Conservation (phyloP, 768 basidiomycete genomes). For the Tylopilus felleus region DNA sequence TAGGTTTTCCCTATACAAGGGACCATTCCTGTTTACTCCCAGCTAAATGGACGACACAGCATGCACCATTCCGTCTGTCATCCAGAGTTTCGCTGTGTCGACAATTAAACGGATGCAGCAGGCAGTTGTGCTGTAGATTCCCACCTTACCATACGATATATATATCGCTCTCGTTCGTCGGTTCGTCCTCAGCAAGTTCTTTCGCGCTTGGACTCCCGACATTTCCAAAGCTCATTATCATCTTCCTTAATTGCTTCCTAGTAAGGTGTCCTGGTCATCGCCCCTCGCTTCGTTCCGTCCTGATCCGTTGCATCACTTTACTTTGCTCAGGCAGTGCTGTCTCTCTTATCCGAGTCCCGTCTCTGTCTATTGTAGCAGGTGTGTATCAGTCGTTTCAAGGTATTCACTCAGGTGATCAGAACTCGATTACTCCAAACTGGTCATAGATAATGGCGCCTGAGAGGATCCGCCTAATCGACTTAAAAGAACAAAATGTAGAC, state of each 20-base stretch:
- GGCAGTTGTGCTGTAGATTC: too few relatives aligned
- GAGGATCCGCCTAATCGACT: slow-evolving; percentile 1
- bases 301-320: not conserved
- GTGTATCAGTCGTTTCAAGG: not conserved
- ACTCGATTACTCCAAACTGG: not conserved
- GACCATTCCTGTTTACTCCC: too few relatives aligned
- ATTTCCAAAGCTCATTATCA: not conserved
- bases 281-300: not conserved
- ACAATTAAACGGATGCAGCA: too few relatives aligned
- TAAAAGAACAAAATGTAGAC: not conserved
- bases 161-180: too few relatives aligned
- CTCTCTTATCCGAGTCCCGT: too few relatives aligned
- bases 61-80: too few relatives aligned
- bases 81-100: too few relatives aligned
- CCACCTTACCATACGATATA: too few relatives aligned
- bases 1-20: too few relatives aligned
- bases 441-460: not conserved
- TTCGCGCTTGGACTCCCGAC: not conserved
- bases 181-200: not conserved
- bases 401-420: not conserved
- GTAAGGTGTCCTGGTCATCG: not conserved
- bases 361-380: not conserved
- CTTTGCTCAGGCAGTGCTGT: not conserved
- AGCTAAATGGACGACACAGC: too few relatives aligned
- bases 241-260: not conserved